A percentile compares a stretch with the other conserved stretches of the same genome.
These are phyloP conservation scores for Blastocystis sp. DNA, from an alignment of 352 stramenopile genomes.

Conservation along the genomic window DNA sequence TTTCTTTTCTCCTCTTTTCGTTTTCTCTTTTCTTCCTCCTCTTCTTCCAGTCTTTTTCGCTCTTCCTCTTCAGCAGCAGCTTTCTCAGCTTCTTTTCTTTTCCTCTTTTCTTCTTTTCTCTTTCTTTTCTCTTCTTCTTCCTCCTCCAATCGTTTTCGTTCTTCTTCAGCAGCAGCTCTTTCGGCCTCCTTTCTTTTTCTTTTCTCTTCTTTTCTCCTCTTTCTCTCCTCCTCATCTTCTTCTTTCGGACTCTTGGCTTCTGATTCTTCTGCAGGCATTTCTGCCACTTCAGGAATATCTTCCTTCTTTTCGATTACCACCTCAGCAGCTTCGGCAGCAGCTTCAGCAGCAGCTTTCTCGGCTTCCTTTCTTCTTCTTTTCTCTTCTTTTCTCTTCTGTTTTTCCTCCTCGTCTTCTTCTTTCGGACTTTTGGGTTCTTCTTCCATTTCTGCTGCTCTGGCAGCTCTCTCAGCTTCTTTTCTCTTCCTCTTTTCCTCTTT, in stretches of 20 bases:
- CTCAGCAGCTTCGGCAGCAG: too few species aligned
- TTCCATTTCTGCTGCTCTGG: background rate
- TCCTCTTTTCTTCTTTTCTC: slow-evolving; percentile 13
- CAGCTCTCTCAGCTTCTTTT: background rate
- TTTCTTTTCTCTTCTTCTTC: slow-evolving; percentile 10
- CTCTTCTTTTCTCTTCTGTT: background rate
- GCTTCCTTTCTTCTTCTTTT: background rate
- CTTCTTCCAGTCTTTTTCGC: background rate
- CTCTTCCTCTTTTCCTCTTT: background rate
- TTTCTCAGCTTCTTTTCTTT: slow-evolving; percentile 4
- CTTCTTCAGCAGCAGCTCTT: background rate
- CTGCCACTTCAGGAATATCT: background rate
- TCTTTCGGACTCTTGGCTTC: background rate
- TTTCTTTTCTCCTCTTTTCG: background rate
- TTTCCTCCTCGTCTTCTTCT: slow-evolving; percentile 17
- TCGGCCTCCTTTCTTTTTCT: background rate
- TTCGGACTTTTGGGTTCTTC: background rate
- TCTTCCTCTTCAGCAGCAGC: background rate
- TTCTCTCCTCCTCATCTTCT: background rate
- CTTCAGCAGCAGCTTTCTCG: background rate
- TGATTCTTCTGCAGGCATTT: background rate
- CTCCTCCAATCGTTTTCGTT: background rate
- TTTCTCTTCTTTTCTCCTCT: slow-evolving; percentile 9
- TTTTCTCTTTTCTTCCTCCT: background rate
- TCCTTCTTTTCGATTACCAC: slow-evolving; percentile 8